Conservation (phyloP, 768 basidiomycete genomes). For the Calocybe indica region DNA sequence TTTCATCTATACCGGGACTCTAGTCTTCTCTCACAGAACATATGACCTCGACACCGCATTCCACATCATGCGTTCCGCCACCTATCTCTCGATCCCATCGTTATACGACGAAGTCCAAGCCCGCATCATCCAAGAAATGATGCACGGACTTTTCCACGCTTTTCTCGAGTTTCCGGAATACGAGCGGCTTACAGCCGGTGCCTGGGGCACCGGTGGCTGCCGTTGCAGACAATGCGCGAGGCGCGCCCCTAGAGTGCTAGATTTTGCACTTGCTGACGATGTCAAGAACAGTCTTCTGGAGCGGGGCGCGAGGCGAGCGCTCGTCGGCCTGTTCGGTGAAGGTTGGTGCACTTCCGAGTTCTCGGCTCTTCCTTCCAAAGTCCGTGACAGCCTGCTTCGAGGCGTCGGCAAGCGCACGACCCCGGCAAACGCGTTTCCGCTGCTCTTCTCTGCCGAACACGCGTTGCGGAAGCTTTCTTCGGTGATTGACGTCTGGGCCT, state of each 20-base stretch:
- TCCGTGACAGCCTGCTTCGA: slow-evolving; percentile 63
- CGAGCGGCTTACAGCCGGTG: slow-evolving; percentile 64
- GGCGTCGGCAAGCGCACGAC: slow-evolving; percentile 68
- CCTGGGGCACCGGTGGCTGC: slow-evolving; percentile 83
- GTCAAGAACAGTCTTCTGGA: slow-evolving; percentile 70
- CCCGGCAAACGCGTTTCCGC: slow-evolving; percentile 58
- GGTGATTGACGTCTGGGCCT: slow-evolving; percentile 69
- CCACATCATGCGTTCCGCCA: slow-evolving; percentile 77
- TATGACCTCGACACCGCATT: slow-evolving; percentile 93
- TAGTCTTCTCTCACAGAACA: slow-evolving; percentile 86
- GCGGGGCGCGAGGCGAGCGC: slow-evolving; percentile 62
- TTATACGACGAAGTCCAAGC: slow-evolving; percentile 80
- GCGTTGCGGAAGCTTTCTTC: slow-evolving; percentile 49
- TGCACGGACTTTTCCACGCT: slow-evolving; percentile 85
- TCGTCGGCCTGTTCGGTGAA: slow-evolving; percentile 83
- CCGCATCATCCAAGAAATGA: slow-evolving; percentile 81
- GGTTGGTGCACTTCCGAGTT: slow-evolving; percentile 87
- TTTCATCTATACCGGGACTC: slow-evolving; percentile 92
- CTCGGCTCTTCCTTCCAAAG: slow-evolving; percentile 57
- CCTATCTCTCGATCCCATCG: slow-evolving; percentile 69
- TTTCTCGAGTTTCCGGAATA: slow-evolving; percentile 77
- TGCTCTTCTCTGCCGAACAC: slow-evolving; percentile 62
- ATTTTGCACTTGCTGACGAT: slow-evolving; percentile 73
- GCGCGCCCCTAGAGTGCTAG: slow-evolving; percentile 76
- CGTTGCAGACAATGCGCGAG: slow-evolving; percentile 79